Evolutionary conservation across 1,139 yeast genomes (phyloP).

Genomic region (Taphrina confusa): DNA sequence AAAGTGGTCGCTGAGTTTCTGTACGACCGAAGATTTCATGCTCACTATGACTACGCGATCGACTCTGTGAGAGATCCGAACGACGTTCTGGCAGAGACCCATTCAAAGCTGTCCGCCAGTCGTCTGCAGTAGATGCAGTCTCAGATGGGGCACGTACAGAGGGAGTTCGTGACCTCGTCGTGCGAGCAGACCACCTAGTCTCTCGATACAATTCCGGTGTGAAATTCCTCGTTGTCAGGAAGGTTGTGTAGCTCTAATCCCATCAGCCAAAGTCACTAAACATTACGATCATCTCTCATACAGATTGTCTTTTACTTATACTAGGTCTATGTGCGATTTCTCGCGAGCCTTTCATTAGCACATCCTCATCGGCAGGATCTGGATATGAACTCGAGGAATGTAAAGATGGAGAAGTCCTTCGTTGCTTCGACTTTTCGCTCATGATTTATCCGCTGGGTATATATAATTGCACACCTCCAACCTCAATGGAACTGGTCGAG

Average conservation of each 20-base stretch:
- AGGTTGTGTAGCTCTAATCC: slow-evolving; percentile 7
- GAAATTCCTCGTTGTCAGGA: slow-evolving; percentile 2
- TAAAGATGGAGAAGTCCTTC: not conserved
- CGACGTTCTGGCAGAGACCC: not conserved
- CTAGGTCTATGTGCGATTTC: not conserved
- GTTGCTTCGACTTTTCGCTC: slow-evolving; percentile 4
- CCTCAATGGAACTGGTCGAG: too few species aligned
- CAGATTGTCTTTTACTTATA: too few species aligned
- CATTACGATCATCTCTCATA: too few species aligned
- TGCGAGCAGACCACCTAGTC: not conserved
- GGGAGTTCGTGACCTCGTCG: not conserved
- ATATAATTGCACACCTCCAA: too few species aligned
- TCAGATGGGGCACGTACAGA: slow-evolving; percentile 6
- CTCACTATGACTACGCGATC: not conserved
- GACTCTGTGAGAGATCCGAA: not conserved
- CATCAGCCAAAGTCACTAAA: not conserved
- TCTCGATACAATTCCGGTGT: slow-evolving; percentile 1
- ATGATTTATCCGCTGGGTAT: too few species aligned
- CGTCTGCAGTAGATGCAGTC: slow-evolving; percentile 1
- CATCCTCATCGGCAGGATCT: slow-evolving; percentile 24
- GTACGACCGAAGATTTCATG: too few species aligned
- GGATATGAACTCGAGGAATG: slow-evolving; percentile 10
- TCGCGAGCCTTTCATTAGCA: not conserved
- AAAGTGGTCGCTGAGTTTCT: too few species aligned
- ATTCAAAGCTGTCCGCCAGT: slow-evolving; percentile 9